These are phyloP conservation scores for Rutidosis leptorrhynchoides DNA, from an alignment of 129 eudicot species.

Conservation along the genomic window DNA sequence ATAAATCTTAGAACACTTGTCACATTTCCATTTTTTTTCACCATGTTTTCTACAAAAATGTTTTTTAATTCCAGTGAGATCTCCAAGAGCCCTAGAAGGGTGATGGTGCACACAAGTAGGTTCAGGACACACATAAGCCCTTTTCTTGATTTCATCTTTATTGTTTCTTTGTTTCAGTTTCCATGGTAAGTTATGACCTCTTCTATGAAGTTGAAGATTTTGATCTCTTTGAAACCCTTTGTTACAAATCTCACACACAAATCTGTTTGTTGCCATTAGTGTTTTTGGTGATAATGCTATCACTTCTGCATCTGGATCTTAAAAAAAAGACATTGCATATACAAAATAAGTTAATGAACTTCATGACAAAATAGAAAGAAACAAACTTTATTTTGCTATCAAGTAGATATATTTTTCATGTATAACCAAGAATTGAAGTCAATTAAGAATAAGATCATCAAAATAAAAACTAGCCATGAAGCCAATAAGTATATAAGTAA, in stretches of 20 bases:
- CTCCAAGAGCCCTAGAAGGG: constrained; percentile 91
- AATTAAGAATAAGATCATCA: not conserved
- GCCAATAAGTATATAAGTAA: not conserved
- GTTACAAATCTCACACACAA: constrained; percentile 94
- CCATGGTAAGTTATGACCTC: constrained; percentile 96
- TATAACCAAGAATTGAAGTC: not conserved
- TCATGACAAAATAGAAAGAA: not conserved
- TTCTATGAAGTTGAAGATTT: constrained; percentile 81
- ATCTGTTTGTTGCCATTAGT: constrained; percentile 78
- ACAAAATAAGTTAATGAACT: not conserved
- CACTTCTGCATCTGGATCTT: constrained; percentile 93
- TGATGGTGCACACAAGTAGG: constrained; percentile 76
- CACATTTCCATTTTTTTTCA: constrained; percentile 89
- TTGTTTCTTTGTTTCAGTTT: constrained; percentile 74
- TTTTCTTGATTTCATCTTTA: constrained; percentile 51
- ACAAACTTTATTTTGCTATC: not conserved
- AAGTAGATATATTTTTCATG: not conserved
- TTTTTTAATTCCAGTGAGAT: constrained; percentile 89
- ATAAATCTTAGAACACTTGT: constrained; percentile 79
- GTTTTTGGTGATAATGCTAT: constrained; percentile 83
- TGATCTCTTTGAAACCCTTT: constrained; percentile 95
- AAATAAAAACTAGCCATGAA: not conserved
- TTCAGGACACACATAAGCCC: constrained; percentile 89
- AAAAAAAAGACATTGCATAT: not conserved
- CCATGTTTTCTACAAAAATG: constrained; percentile 91